Evolutionary conservation across 2,329 filamentous ascomycete genomes (phyloP), one percentile per base, ranked within the genome.

Genomic region (Neonectria magnoliae): DNA sequence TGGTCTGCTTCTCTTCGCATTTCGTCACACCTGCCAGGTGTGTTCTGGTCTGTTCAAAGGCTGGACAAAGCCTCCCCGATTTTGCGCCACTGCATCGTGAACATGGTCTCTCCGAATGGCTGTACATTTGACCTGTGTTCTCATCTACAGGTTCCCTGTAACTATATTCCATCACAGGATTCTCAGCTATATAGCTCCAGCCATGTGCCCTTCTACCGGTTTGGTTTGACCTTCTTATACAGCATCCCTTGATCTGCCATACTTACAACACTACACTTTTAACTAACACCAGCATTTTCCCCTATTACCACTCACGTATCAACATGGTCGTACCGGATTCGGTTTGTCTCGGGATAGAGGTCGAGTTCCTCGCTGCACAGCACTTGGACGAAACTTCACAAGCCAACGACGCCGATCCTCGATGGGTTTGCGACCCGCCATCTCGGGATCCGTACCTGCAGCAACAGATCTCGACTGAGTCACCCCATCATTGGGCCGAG

Each of bases 321-420:
- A 51, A 44, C 14, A 65, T 72, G 69, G 2, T 31, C 22, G 38
- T 36, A 16, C 60, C 57, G 16, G 9, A 52, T 11, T 68, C 68
- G 5, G 50, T 73, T 45, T 68, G 60, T 6, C 36, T 75, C 14
- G 74, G 74, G 10, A 57, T 76, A 25, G 74, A 76, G 68, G 50
- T 76, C 22, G 74, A 76, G 57, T 75, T 75, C 41, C 63, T 76
- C 53, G 67, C 73, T 42, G 68, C 70, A 31, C 64, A 73, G 27
- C 64, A 66, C 54, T 20, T 45, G 8, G 14, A 36, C 25, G 38
- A 59, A 29, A 56, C 66, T 47, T 48, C 57, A 20, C 47, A 29
- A 36, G 50, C 27, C 52, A n/a, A 22, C 53, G 31, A 51, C 11
- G 5, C 2, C 29, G 57, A 67, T 22, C 41, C 33, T 55, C 63